phyloP scores from a whole-genome alignment of 2,329 filamentous ascomycete species.

The Zymoseptoria passerinii region DNA sequence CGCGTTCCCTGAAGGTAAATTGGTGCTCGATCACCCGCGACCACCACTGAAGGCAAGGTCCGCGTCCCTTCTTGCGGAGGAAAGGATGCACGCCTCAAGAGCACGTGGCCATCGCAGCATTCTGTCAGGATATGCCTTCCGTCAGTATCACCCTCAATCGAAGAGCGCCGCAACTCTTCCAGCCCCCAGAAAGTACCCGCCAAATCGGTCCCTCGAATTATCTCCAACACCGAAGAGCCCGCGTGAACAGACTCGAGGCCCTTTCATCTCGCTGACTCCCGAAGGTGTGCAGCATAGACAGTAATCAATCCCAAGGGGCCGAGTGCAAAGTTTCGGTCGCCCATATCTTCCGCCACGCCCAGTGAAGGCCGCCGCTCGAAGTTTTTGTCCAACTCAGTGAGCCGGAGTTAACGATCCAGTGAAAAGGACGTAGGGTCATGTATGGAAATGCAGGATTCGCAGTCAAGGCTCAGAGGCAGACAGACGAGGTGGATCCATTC shows the following conservation, averaged over 20 bases:
- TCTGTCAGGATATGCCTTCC: neutral
- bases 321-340: neutral
- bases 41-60: no score
- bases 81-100: neutral
- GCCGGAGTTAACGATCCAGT: neutral
- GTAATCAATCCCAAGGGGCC: neutral
- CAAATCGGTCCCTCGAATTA: neutral
- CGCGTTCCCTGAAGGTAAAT: no score
- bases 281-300: neutral
- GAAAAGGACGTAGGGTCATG: neutral
- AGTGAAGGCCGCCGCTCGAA: neutral
- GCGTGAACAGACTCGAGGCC: neutral
- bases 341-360: neutral
- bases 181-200: neutral
- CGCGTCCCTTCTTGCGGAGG: neutral
- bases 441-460: neutral
- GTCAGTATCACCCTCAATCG: neutral
- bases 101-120: neutral
- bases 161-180: neutral
- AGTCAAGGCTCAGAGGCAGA: neutral
- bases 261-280: neutral
- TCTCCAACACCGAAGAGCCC: neutral
- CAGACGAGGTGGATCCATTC: neutral
- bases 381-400: neutral
- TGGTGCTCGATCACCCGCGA: no score